phyloP scores from a whole-genome alignment of 202 grass and related monocot species.

The Carex sylvatica region DNA sequence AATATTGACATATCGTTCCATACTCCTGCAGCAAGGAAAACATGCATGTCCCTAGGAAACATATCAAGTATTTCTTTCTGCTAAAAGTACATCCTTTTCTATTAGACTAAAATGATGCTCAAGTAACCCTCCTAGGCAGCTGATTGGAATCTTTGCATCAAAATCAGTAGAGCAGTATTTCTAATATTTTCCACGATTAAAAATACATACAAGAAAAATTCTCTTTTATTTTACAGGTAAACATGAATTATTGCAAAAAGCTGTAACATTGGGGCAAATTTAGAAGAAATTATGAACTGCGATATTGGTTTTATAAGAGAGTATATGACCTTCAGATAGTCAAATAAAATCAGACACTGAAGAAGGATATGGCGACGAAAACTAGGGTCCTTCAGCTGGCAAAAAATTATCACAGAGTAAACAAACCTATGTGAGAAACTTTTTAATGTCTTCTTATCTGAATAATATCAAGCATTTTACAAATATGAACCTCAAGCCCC shows the following conservation, averaged over 20 bases:
- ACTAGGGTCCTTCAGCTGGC: conserved; percentile 92
- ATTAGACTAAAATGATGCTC: background rate
- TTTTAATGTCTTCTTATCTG: conserved; percentile 17
- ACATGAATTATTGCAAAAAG: background rate
- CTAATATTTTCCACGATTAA: background rate
- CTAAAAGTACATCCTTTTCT: background rate
- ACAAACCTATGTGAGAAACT: conserved; percentile 10
- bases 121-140: background rate
- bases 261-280: background rate
- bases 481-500: conserved; percentile 82
- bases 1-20: background rate
- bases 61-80: background rate
- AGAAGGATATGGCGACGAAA: conserved; percentile 98
- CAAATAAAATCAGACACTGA: conserved; percentile 96
- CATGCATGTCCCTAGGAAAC: background rate
- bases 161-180: background rate
- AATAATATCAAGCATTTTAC: conserved; percentile 10
- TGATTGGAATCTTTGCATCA: background rate
- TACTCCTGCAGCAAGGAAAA: conserved; percentile 12
- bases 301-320: background rate
- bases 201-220: background rate
- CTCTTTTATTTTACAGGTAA: background rate
- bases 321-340: conserved; percentile 76
- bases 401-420: conserved; percentile 27
- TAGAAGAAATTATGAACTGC: background rate